These are phyloP conservation scores for Rhizophagus clarus DNA, from an alignment of 192 early-diverging fungal species.

Conservation along the genomic window DNA sequence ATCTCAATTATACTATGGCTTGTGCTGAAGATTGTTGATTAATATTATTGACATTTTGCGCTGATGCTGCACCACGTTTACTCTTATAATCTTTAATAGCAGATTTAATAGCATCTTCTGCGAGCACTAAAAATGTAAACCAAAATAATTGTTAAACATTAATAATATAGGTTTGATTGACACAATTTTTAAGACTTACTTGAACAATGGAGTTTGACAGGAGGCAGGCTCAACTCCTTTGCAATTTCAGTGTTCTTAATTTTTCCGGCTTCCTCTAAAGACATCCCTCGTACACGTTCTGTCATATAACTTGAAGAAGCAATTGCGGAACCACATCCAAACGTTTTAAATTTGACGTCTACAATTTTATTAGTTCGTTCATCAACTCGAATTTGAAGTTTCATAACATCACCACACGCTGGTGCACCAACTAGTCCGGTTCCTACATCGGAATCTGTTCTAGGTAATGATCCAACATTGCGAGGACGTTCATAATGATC, in stretches of 20 bases:
- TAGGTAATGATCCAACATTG: slow-evolving; percentile 93
- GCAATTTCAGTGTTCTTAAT: slow-evolving; percentile 99
- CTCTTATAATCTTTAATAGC: slow-evolving; percentile 96
- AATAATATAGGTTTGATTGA: too few species aligned
- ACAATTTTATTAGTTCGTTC: slow-evolving; percentile 86
- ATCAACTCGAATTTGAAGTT: slow-evolving; percentile 96
- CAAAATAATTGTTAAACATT: slow-evolving; percentile 25
- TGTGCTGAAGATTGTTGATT: too few species aligned
- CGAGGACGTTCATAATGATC: slow-evolving; percentile 97
- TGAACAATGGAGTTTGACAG: slow-evolving; percentile 98
- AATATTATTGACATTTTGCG: too few species aligned
- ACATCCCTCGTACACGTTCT: slow-evolving; percentile 94
- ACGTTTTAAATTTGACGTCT: slow-evolving; percentile 99
- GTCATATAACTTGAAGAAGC: slow-evolving; percentile 91
- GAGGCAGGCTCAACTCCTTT: slow-evolving; percentile 91
- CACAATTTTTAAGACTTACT: slow-evolving; percentile 68
- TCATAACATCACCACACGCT: slow-evolving; percentile 90
- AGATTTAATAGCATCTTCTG: slow-evolving; percentile 98
- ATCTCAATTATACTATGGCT: too few species aligned
- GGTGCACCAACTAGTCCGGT: slow-evolving; percentile 94
- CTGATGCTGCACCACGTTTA: background rate
- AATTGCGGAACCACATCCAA: slow-evolving; percentile 97
- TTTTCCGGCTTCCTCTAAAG: slow-evolving; percentile 83
- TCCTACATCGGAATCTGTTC: slow-evolving; percentile 86
- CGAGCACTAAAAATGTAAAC: slow-evolving; percentile 73